Conservation (phyloP, 768 basidiomycete genomes). For the Coprinellus aureogranulatus region DNA sequence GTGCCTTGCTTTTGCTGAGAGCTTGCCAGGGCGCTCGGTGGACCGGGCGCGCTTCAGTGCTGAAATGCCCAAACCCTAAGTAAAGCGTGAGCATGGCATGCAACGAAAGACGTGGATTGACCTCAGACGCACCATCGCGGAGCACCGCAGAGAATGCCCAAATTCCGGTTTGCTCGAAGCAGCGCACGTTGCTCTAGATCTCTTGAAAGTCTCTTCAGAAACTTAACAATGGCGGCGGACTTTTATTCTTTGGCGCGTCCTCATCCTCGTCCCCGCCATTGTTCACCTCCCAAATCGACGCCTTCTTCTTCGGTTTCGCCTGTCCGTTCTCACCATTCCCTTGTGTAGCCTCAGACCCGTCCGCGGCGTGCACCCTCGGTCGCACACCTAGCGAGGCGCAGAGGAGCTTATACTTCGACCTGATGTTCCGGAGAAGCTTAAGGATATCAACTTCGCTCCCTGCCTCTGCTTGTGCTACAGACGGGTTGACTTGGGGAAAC, state of each 20-base stretch:
- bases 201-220: background rate
- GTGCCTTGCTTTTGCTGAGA: too few relatives aligned
- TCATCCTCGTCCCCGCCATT: background rate
- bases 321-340: background rate
- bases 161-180: too few relatives aligned
- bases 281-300: background rate
- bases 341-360: background rate
- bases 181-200: too few relatives aligned
- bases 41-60: too few relatives aligned
- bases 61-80: too few relatives aligned
- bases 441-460: conserved; percentile 64
- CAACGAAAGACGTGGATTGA: too few relatives aligned
- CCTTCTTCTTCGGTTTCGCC: background rate
- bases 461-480: conserved; percentile 30
- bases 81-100: too few relatives aligned
- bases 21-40: too few relatives aligned
- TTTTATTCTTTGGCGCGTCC: background rate
- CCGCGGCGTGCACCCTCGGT: conserved; percentile 37
- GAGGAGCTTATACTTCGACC: conserved; percentile 82
- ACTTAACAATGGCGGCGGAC: background rate
- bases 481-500: conserved; percentile 80
- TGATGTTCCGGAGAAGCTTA: conserved; percentile 77
- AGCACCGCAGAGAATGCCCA: too few relatives aligned
- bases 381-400: conserved; percentile 78
- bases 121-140: too few relatives aligned